Evolutionary conservation across 2,329 filamentous ascomycete species (phyloP).

Genomic region (Septoria petroselini): DNA sequence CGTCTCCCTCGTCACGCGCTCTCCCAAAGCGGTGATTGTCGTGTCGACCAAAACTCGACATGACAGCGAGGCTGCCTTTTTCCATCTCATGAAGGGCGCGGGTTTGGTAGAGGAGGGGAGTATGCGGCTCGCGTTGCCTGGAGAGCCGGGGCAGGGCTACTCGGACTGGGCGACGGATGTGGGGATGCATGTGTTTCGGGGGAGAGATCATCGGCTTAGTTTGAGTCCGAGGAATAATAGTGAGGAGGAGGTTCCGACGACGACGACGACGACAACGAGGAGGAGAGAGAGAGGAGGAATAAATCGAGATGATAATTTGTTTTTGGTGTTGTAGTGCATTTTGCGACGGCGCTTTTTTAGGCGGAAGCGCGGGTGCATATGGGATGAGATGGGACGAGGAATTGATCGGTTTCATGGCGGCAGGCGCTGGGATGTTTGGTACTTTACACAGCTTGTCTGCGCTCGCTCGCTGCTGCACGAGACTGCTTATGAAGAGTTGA

Average conservation of each 20-base stretch:
- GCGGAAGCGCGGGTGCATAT: too few relatives aligned
- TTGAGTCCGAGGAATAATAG: conserved; percentile 33
- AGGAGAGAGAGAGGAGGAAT: conserved; percentile 13
- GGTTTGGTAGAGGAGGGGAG: conserved; percentile 34
- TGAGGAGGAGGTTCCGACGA: conserved; percentile 30
- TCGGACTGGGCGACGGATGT: conserved; percentile 39
- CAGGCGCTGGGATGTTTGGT: too few relatives aligned
- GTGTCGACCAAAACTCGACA: conserved; percentile 67
- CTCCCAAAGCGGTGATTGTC: conserved; percentile 52
- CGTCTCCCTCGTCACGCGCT: conserved; percentile 45
- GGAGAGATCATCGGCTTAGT: conserved; percentile 34
- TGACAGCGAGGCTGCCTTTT: conserved; percentile 64
- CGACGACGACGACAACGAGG: background rate
- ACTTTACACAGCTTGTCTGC: too few relatives aligned
- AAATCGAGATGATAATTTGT: conserved; percentile 18
- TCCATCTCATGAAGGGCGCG: conserved; percentile 53
- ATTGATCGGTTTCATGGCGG: too few relatives aligned
- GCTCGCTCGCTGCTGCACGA: too few relatives aligned
- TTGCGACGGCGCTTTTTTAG: too few relatives aligned
- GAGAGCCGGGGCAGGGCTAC: conserved; percentile 37
- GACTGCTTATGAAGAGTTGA: too few relatives aligned
- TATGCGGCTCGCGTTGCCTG: conserved; percentile 34
- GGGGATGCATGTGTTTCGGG: conserved; percentile 37
- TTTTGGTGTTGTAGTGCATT: too few relatives aligned
- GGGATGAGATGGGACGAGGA: too few relatives aligned